Base-by-base conservation (phyloP, 2,329 filamentous ascomycete species). In the Sarocladium strictum region DNA sequence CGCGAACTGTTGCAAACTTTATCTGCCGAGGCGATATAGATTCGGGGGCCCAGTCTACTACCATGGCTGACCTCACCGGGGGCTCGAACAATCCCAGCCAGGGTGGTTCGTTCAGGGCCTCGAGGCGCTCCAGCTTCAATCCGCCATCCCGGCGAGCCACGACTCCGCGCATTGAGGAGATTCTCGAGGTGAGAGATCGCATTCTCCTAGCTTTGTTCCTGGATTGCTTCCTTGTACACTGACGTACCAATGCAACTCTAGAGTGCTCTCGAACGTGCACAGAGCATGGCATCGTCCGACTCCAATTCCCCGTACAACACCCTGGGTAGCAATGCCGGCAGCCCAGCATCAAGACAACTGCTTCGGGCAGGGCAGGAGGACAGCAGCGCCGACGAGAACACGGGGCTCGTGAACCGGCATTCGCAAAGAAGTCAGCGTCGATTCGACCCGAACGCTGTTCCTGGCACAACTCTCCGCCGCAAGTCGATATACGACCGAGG, bases 241-340 rank as follows among this genome's bases (percentile, higher is more conserved):
- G 35, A 19, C 43, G 41, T 29, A 38, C 40, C 49, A 40, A 33
- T 11, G 3, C 38, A n/a, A 24, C 10, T 2, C 55, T 55, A 77
- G 75, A 70, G 62, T 58, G 75, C 69, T 38, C 70, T 71, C 61
- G 67, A 70, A 60, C 74, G 75, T 53, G 73, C 73, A 61, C 65
- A 72, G 60, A 67, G 63, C 43, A 74, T 76, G 68, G 65, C 64
- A 43, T 47, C 61, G 24, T 29, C 41, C n/a, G 33, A 40, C 6
- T 19, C 9, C 53, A 11, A 38, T 33, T 59, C 63, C 37, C 57
- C 59, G 19, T 49, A 53, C 47, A 40, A 54, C 58, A 29, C 55
- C 57, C 23, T 56, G 55, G 53, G 47, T 56, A 56, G 53, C 15
- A 21, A 24, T 12, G 23, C 52, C 32, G 32, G n/a, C n/a, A 38